Evolutionary conservation across 805 yeast genomes (phyloP), one percentile per base, ranked within the genome.

Genomic region (Priceomyces carsonii): DNA sequence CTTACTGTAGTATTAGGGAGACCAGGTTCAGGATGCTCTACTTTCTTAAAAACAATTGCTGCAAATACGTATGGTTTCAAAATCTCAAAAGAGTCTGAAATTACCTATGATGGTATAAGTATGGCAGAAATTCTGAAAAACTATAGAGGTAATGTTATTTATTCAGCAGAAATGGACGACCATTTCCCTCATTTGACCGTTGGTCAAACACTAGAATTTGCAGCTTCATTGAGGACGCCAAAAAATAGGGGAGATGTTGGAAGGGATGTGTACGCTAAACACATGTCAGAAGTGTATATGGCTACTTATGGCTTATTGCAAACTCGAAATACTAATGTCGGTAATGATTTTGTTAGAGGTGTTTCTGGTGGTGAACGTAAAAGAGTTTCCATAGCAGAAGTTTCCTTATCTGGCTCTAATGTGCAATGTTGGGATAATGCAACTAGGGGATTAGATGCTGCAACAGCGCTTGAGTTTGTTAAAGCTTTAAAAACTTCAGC

Each of bases 351-450:
- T 39, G 71, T 82, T 19, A 72, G 86, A 55, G 85, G 88, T 64
- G 85, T 82, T 26, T 80, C 91, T 33, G 91, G 95, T 51, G 93
- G 95, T 69, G 93, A 85, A 63, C 69, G 95, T 46, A 84, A 85
- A 61, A 77, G 95, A 66, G 91, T 85, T 3, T 82, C 91, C 8
- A 80, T 85, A 49, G 87, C 89, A 8, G 95, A 85, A 61, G 85
- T 85, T 1, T 63, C 82, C 29, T 73, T 83, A 30, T 70, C 80
- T 32, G 77, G 81, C 18, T 82, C 87, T 19, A 62, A 71, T 17
- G 51, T 72, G 13, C 76, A 73, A 49, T 62, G 75, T 45, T 73
- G 78, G 79, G 79, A 85, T 66, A 86, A 86, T 52, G 83, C 91
- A 5, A 86, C 95, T 5, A 77, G 93, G 66, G 95, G 95, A 49